Evolutionary conservation across 805 yeast genomes (phyloP), one percentile per base, ranked within the genome.

Genomic region (Wickerhamiella spandovensis): DNA sequence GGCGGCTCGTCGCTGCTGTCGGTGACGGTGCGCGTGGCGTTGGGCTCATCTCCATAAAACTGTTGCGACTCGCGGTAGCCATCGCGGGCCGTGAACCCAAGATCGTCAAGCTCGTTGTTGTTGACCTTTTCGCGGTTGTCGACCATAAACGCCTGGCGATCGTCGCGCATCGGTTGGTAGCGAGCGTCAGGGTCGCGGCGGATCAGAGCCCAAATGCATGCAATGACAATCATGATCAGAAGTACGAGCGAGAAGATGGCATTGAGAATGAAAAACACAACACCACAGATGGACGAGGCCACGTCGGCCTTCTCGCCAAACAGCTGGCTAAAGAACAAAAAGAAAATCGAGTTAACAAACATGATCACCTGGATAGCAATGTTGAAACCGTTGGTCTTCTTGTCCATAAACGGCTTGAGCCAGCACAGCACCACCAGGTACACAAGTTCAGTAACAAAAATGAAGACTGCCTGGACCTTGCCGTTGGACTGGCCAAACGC

Each of bases 141-240:
- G 51, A 56, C 63, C 62, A 92, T 84, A 65, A 92, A 92, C n/a
- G 96, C 84, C 48, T 84, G 92, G 64, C 98, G 79, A 64, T 92
- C 98, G 66, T 92, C 98, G 59, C 83, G 84, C 83, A 90, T 84
- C 54, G 96, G 97, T 69, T 87, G 90, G 70, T 92, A 92, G 59
- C 95, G 77, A 9, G 90, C 79, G 67, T 92, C 98, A 48, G 98
- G 97, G 65, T 92, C 88, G 72, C 84, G 87, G 65, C 84, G 82
- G 30, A 89, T 57, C 59, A 92, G 67, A 0, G 96, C 95, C 67
- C 87, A 71, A 5, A 81, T 71, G 70, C 97, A 89, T 8, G 95
- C 84, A 38, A 88, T 78, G 58, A 92, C 80, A 44, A 95, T 88
- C 73, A 89, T 82, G 46, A 92, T 70, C 63, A 92, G 70, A 61